Base-by-base conservation (phyloP, 495 filamentous ascomycete genomes). In the Penicillium malachiteum region DNA sequence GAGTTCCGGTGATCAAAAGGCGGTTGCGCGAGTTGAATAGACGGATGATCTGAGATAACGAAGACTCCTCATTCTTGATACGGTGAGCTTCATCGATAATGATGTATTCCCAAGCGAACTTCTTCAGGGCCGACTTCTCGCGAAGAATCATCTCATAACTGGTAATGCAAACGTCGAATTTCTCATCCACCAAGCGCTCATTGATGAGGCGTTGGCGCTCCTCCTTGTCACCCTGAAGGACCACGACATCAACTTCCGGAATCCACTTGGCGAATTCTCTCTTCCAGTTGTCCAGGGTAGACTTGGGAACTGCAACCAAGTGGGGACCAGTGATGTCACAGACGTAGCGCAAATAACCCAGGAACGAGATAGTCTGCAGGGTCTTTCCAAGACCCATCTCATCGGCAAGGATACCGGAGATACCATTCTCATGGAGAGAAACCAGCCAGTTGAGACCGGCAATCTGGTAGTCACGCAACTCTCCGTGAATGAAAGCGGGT, bases 21-120 rank as follows among this genome's bases (percentile, higher is more conserved):
- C 95, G 87, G 66, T 97, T 97, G 60, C 95, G 81, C 7, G 95
- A 99, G 73, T 93, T 92, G 80, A 99, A 97, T 31, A 97, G 75
- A 54, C 95, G 91, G 57, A 99, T 96, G 52, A 97, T 95, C 62
- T 99, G 94, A 2, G 95, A 91, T 5, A 99, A 79, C 3, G 95
- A 95, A 0, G 95, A 99, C 70, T 96, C 91, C 70, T 99, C 95
- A 71, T 99, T 99, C 75, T 99, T 99, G 78, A 99, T 97, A 17
- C 95, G 91, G 69, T 99, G 95, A 5, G 95, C 95, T 61, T 99
- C 95, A 65, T 99, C 95, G 51, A 99, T 96, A 69, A 99, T 96
- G 71, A 99, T 97, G 69, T 99, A 99, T 69, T 99, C 94, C 95
- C 95, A 99, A 0, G 95, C 91, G 66, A 97, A 95, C 70, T 97